Evolutionary conservation across 2,329 filamentous ascomycete species (phyloP).

Genomic region (Colletotrichum musicola): DNA sequence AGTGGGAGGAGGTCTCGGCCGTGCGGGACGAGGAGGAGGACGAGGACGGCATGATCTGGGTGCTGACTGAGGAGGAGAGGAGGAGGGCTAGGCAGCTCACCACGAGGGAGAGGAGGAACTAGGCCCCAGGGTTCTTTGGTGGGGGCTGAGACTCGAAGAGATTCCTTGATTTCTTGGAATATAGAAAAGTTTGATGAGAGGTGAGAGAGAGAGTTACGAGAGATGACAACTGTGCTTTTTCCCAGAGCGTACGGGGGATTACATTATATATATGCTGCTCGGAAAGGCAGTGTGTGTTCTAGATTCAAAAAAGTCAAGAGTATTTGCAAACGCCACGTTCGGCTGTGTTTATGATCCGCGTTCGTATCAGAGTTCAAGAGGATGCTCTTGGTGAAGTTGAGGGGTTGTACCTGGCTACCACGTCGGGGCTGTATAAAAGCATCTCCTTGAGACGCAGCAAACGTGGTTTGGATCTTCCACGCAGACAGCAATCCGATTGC

Average conservation of each 20-base stretch:
- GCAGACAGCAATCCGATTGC: no score
- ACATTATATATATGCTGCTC: no score
- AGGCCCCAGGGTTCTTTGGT: constrained; percentile 47
- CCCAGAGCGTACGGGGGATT: constrained; percentile 2
- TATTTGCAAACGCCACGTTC: no score
- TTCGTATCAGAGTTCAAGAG: no score
- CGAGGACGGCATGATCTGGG: constrained; percentile 78
- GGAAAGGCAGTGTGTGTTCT: no score
- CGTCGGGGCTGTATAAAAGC: no score
- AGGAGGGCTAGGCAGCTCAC: constrained; percentile 76
- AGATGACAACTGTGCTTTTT: constrained; percentile 18
- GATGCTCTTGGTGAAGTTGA: no score
- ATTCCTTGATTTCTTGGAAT: neutral
- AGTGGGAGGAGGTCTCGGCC: constrained; percentile 82
- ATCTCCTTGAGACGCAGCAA: no score
- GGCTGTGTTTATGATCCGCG: no score
- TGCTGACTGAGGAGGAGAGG: constrained; percentile 80
- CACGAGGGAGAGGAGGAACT: constrained; percentile 30
- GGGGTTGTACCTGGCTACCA: no score
- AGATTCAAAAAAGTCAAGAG: no score
- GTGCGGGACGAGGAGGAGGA: constrained; percentile 50
- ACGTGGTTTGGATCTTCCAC: no score
- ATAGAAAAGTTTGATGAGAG: constrained; percentile 22
- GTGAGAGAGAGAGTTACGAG: constrained; percentile 6
- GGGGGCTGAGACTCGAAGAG: constrained; percentile 37